Evolutionary conservation across 257 asterid genomes (phyloP).

Genomic region (Oldenlandia corymbosa): DNA sequence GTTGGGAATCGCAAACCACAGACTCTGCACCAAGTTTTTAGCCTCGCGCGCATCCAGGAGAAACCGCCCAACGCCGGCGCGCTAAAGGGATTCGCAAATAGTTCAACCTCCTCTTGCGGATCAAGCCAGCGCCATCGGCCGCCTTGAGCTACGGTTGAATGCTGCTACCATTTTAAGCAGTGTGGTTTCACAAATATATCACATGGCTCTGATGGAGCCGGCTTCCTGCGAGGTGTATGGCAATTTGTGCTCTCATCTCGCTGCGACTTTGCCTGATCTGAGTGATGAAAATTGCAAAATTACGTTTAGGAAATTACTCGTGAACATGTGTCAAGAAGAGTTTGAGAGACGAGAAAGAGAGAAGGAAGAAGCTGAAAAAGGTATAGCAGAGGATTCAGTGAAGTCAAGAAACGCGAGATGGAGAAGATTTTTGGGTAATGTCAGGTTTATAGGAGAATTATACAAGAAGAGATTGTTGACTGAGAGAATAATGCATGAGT

Average conservation of each 20-base stretch:
- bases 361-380: conserved; percentile 89
- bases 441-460: conserved; percentile 85
- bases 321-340: conserved; percentile 93
- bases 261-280: conserved; percentile 68
- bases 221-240: conserved; percentile 99
- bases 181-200: conserved; percentile 90
- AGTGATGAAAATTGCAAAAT: conserved; percentile 57
- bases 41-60: background rate
- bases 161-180: conserved; percentile 56
- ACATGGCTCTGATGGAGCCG: conserved; percentile 92
- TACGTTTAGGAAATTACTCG: conserved; percentile 79
- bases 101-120: too few species aligned
- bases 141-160: too few species aligned
- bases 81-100: too few species aligned
- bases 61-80: too few species aligned
- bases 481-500: conserved; percentile 91
- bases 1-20: background rate
- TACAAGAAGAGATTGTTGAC: conserved; percentile 96
- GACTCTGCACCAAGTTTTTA: too few species aligned
- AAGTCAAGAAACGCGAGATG: conserved; percentile 85
- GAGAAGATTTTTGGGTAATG: conserved; percentile 85
- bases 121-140: too few species aligned
- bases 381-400: conserved; percentile 58
- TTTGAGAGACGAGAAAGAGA: conserved; percentile 91
- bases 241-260: conserved; percentile 71